phyloP scores from a whole-genome alignment of 371 early-diverging fungal species.

The Pancytospora philotis region DNA sequence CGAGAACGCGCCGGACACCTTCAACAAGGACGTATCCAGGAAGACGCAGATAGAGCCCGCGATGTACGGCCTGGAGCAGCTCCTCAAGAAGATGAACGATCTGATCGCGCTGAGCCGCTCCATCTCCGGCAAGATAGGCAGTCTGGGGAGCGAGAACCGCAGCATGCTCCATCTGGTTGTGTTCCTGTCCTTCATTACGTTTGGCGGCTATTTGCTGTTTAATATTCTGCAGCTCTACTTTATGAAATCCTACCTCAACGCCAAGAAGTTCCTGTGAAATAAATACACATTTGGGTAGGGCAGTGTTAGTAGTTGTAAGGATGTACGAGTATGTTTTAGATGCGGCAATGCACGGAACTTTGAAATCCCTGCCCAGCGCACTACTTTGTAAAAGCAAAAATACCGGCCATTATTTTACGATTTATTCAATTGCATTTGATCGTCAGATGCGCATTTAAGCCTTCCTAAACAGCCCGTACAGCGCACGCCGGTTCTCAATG shows the following conservation, averaged over 20 bases:
- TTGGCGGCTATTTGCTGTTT: constrained; percentile 49
- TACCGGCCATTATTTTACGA: no score
- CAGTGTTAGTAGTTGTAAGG: no score
- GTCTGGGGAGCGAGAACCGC: constrained; percentile 45
- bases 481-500: not conserved
- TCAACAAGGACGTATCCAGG: constrained; percentile 56
- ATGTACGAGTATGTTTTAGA: no score
- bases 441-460: not conserved
- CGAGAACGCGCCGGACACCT: constrained; percentile 52
- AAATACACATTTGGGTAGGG: no score
- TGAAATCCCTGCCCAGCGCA: no score
- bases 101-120: constrained; percentile 28
- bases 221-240: constrained; percentile 48
- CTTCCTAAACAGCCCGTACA: not conserved
- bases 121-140: constrained; percentile 26
- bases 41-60: constrained; percentile 56
- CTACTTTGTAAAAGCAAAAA: no score
- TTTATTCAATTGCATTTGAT: no score
- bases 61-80: constrained; percentile 50
- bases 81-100: constrained; percentile 46
- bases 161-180: constrained; percentile 51
- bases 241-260: constrained; percentile 58
- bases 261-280: constrained; percentile 58
- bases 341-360: no score
- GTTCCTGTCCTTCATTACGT: constrained; percentile 46